Conservation (phyloP, 306 rosid species). For the Glycine soja region DNA sequence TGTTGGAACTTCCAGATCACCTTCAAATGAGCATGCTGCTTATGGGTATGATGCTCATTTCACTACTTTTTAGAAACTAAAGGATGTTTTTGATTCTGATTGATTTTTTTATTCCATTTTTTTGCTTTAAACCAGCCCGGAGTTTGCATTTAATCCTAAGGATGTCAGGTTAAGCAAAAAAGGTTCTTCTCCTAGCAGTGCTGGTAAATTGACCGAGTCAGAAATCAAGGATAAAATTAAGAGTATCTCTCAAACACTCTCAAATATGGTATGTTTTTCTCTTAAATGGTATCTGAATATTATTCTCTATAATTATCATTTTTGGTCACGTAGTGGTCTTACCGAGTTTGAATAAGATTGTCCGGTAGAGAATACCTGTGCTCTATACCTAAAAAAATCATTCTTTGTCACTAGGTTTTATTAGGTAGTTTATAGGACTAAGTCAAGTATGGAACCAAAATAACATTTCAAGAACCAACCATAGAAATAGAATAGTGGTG, state of each 20-base stretch:
- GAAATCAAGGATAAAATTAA: slow-evolving; percentile 71
- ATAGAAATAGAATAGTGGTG: too few species aligned
- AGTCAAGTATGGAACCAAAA: too few species aligned
- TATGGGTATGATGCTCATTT: slow-evolving; percentile 58
- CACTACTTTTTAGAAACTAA: background rate
- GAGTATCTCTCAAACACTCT: slow-evolving; percentile 67
- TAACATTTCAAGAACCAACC: too few species aligned
- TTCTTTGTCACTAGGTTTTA: too few species aligned
- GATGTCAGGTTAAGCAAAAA: slow-evolving; percentile 61
- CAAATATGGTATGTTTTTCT: slow-evolving; percentile 61
- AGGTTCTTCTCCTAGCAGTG: slow-evolving; percentile 59
- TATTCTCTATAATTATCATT: background rate
- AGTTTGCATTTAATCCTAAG: slow-evolving; percentile 83
- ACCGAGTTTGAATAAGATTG: too few species aligned
- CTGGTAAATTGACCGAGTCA: slow-evolving; percentile 59
- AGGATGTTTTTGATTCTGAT: background rate
- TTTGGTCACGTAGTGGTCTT: background rate
- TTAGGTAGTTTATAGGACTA: too few species aligned
- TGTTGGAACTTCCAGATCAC: slow-evolving; percentile 57
- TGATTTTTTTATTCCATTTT: slow-evolving; percentile 2
- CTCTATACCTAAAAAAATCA: too few species aligned
- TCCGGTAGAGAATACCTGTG: too few species aligned
- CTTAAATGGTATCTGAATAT: background rate
- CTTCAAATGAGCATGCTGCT: slow-evolving; percentile 54
- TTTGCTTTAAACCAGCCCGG: slow-evolving; percentile 60